A percentile compares a stretch with the other conserved stretches of the same genome.
These are phyloP conservation scores for Fusarium marasasianum DNA, from an alignment of 2,329 filamentous ascomycete species.

Conservation along the genomic window DNA sequence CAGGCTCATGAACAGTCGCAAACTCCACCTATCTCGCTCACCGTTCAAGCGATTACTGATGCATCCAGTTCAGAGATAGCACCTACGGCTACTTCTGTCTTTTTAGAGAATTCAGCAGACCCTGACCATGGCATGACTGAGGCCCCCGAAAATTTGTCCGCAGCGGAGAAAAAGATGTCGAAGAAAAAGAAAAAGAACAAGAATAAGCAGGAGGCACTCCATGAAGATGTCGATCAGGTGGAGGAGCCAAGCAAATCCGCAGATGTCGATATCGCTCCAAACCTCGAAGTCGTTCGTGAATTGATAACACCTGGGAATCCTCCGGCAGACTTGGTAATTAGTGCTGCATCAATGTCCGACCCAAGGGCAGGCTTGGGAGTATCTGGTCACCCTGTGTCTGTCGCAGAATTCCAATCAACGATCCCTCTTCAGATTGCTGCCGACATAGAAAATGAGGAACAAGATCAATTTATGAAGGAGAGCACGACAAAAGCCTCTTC, in stretches of 20 bases:
- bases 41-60: not conserved
- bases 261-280: not conserved
- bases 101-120: not conserved
- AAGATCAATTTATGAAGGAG: not conserved
- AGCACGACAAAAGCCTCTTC: not conserved
- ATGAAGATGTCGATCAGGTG: not conserved
- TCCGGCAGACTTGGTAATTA: not conserved
- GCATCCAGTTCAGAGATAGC: not conserved
- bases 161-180: conserved; percentile 16
- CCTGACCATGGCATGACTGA: not conserved
- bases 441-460: not conserved
- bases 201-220: not conserved
- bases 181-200: conserved; percentile 4
- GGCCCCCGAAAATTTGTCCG: not conserved
- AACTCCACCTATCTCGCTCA: not conserved
- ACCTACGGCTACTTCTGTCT: not conserved
- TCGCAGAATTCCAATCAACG: not conserved
- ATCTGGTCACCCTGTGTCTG: not conserved
- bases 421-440: not conserved
- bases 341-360: not conserved
- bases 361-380: not conserved
- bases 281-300: not conserved
- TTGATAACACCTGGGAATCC: not conserved
- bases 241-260: not conserved
- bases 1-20: not conserved